Evolutionary conservation across 2,329 filamentous ascomycete species (phyloP).

Genomic region (Rasamsonia emersonii): DNA sequence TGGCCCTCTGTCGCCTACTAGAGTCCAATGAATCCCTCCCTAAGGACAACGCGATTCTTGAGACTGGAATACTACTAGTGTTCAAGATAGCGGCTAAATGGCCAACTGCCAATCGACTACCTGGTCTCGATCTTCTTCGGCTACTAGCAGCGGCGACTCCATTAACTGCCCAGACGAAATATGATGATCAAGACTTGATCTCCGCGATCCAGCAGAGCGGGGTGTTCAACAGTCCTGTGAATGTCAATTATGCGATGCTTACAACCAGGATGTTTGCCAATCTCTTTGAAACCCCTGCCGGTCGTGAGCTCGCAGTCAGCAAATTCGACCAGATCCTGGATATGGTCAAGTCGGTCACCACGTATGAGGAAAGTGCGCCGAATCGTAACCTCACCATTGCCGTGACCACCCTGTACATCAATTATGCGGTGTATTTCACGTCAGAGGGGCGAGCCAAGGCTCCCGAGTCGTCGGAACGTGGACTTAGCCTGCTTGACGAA

Average conservation of each 20-base stretch:
- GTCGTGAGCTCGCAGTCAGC: conserved; percentile 54
- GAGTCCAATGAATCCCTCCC: conserved; percentile 35
- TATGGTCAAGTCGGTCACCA: conserved; percentile 56
- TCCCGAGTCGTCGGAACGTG: conserved; percentile 38
- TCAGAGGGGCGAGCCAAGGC: conserved; percentile 30
- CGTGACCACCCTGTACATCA: conserved; percentile 72
- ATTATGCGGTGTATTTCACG: conserved; percentile 67
- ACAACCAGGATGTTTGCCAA: conserved; percentile 73
- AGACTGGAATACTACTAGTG: conserved; percentile 53
- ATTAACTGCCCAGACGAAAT: conserved; percentile 54
- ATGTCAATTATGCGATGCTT: conserved; percentile 81
- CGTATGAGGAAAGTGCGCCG: conserved; percentile 38
- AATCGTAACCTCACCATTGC: conserved; percentile 81
- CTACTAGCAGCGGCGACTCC: conserved; percentile 63
- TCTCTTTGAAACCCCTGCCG: conserved; percentile 66
- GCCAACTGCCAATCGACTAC: conserved; percentile 72
- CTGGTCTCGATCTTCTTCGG: conserved; percentile 80
- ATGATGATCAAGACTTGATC: conserved; percentile 49
- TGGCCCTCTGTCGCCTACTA: conserved; percentile 54
- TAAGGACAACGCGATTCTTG: conserved; percentile 40
- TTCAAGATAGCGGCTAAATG: conserved; percentile 67
- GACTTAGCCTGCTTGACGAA: conserved; percentile 50
- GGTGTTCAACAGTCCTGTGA: conserved; percentile 53
- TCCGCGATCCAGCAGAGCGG: conserved; percentile 49
- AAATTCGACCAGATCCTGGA: conserved; percentile 53